A percentile compares a stretch with the other conserved stretches of the same genome.
Conservation (phyloP, 2,329 filamentous ascomycete species). For the Talaromyces sp. region DNA sequence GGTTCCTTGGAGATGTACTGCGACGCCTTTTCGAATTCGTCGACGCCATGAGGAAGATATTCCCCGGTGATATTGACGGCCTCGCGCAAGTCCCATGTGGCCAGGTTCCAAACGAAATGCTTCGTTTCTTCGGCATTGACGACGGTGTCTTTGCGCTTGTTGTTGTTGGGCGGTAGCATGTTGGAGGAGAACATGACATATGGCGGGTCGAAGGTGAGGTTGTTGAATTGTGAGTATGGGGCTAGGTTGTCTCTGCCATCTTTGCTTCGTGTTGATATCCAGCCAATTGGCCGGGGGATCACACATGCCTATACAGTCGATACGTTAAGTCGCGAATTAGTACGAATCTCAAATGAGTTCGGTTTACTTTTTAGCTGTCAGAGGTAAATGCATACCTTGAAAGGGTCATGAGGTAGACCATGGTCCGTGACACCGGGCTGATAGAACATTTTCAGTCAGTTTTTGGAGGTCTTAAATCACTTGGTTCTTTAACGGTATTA, state of each 20-base stretch:
- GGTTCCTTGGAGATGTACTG: slow-evolving; percentile 49
- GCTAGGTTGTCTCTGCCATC: slow-evolving; percentile 55
- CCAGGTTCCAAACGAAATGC: slow-evolving; percentile 60
- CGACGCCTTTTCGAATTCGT: slow-evolving; percentile 57
- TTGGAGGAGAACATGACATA: slow-evolving; percentile 64
- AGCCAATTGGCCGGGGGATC: slow-evolving; percentile 61
- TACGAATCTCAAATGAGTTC: not conserved
- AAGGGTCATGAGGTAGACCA: slow-evolving; percentile 54
- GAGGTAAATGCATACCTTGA: slow-evolving; percentile 45
- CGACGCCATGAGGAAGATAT: slow-evolving; percentile 38
- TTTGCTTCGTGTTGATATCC: slow-evolving; percentile 58
- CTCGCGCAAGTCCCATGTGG: slow-evolving; percentile 56
- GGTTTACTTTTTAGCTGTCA: not conserved
- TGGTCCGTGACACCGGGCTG: slow-evolving; percentile 54
- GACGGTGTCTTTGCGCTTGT: slow-evolving; percentile 56
- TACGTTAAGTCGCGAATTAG: not conserved
- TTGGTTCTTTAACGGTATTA: not conserved
- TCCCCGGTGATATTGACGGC: slow-evolving; percentile 57
- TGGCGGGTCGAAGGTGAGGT: slow-evolving; percentile 62
- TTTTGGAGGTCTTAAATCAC: not conserved
- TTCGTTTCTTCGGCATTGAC: slow-evolving; percentile 57
- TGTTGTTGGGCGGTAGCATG: slow-evolving; percentile 44
- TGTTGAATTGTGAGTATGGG: slow-evolving; percentile 63
- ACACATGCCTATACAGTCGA: slow-evolving; percentile 51
- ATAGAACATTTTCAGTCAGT: slow-evolving; percentile 57